Conservation (phyloP, 306 rosid species). For the Clitoria ternatea region DNA sequence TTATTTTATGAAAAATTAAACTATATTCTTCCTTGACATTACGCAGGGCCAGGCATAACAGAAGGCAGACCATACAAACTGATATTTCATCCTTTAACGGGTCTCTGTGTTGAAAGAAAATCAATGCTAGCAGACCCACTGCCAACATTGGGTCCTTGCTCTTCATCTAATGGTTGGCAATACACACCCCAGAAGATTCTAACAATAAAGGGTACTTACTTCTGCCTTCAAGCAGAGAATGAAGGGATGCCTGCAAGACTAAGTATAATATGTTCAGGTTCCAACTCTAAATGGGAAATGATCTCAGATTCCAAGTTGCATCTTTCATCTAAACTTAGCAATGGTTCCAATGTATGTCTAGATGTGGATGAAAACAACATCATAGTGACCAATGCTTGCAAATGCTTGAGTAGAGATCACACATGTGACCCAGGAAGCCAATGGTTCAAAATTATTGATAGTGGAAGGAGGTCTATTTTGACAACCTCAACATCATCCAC, state of each 20-base stretch:
- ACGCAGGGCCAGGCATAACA: conserved; percentile 40
- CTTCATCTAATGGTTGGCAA: conserved; percentile 53
- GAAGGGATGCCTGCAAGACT: conserved; percentile 47
- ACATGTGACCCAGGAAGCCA: conserved; percentile 75
- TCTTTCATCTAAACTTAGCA: conserved; percentile 40
- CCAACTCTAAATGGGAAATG: conserved; percentile 58
- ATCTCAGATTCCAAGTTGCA: conserved; percentile 77
- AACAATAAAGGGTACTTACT: conserved; percentile 59
- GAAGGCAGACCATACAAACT: conserved; percentile 35
- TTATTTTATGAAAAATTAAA: neutral
- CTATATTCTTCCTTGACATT: neutral
- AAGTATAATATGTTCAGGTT: conserved; percentile 40
- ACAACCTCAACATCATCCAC: conserved; percentile 8
- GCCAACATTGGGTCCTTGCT: conserved; percentile 55
- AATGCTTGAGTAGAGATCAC: conserved; percentile 51
- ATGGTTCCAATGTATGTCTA: conserved; percentile 55
- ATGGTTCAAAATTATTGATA: conserved; percentile 78
- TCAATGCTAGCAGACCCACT: conserved; percentile 42
- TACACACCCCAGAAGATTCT: conserved; percentile 38
- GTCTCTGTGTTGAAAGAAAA: conserved; percentile 55
- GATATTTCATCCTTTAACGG: conserved; percentile 73
- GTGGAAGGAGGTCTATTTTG: conserved; percentile 32
- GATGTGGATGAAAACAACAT: conserved; percentile 56
- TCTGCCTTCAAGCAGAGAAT: conserved; percentile 52
- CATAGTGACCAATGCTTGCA: conserved; percentile 66